A percentile compares a stretch with the other conserved stretches of the same genome.
These are phyloP conservation scores for Vinca minor DNA, from an alignment of 257 asterid genomes.

Conservation along the genomic window DNA sequence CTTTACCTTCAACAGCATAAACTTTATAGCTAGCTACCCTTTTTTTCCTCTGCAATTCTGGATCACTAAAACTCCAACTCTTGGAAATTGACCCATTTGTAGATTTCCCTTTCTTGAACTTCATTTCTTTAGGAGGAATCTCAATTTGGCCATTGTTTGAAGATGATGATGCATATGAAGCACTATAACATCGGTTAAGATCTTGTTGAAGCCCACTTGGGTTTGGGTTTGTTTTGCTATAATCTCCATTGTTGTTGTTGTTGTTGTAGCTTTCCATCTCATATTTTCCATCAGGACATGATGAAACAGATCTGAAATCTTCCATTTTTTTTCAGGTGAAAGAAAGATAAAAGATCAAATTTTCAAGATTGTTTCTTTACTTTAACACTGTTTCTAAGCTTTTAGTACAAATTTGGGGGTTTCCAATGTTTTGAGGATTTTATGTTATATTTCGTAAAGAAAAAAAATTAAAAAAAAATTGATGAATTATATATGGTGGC, in stretches of 20 bases:
- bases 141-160: conserved; percentile 30
- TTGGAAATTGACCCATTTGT: conserved; percentile 37
- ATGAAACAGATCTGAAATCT: conserved; percentile 45
- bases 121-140: conserved; percentile 38
- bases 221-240: conserved; percentile 22
- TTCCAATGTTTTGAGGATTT: neutral
- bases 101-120: conserved; percentile 67
- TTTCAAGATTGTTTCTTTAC: neutral
- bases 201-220: conserved; percentile 56
- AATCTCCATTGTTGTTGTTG: conserved; percentile 3
- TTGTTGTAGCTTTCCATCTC: conserved; percentile 25
- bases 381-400: neutral
- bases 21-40: conserved; percentile 77
- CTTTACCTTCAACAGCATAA: conserved; percentile 64
- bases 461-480: too few species aligned
- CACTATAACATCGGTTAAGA: conserved; percentile 70
- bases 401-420: neutral
- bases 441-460: conserved; percentile 2
- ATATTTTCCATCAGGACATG: conserved; percentile 27
- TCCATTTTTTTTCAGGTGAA: conserved; percentile 30
- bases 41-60: conserved; percentile 76
- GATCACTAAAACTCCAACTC: conserved; percentile 53
- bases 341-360: too few species aligned
- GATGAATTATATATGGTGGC: neutral
- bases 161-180: conserved; percentile 45